These are phyloP conservation scores for Apiotrichum akiyoshidainum DNA, from an alignment of 1,284 basidiomycete genomes.

Conservation along the genomic window DNA sequence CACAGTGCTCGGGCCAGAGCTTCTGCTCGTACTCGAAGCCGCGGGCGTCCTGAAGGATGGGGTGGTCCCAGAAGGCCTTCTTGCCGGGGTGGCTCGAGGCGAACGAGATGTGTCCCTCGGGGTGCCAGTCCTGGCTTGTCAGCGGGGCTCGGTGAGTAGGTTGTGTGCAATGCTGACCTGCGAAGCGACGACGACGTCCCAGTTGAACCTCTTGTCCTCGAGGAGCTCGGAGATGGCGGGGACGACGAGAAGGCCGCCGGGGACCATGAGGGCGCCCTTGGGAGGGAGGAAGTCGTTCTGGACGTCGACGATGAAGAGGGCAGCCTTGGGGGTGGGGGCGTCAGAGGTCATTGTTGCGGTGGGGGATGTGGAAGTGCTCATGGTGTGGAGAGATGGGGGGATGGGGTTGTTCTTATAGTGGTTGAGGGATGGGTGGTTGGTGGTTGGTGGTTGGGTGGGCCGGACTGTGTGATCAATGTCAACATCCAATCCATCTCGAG, in stretches of 20 bases:
- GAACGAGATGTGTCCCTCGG: conserved; percentile 62
- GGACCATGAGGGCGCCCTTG: conserved; percentile 58
- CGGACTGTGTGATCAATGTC: too few species aligned
- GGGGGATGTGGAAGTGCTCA: background rate
- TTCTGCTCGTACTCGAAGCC: conserved; percentile 38
- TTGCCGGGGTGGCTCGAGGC: conserved; percentile 56
- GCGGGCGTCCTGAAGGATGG: conserved; percentile 37
- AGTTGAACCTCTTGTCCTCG: conserved; percentile 51
- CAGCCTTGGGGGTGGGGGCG: conserved; percentile 26
- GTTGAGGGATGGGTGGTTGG: too few species aligned
- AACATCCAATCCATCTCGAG: too few species aligned
- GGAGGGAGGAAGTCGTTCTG: conserved; percentile 68
- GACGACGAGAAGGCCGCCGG: conserved; percentile 54
- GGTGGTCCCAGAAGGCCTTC: conserved; percentile 52
- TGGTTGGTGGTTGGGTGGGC: too few species aligned
- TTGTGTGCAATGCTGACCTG: conserved; percentile 42
- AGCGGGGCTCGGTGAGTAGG: background rate
- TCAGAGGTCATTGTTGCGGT: background rate
- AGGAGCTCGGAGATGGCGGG: conserved; percentile 55
- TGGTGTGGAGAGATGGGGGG: background rate
- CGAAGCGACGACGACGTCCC: conserved; percentile 56
- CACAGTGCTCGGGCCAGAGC: conserved; percentile 61
- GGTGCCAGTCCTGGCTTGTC: conserved; percentile 54
- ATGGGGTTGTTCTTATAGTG: background rate
- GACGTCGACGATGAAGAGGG: conserved; percentile 60